Conservation (phyloP, 768 basidiomycete species). For the Erythrobasidium yunnanense region DNA sequence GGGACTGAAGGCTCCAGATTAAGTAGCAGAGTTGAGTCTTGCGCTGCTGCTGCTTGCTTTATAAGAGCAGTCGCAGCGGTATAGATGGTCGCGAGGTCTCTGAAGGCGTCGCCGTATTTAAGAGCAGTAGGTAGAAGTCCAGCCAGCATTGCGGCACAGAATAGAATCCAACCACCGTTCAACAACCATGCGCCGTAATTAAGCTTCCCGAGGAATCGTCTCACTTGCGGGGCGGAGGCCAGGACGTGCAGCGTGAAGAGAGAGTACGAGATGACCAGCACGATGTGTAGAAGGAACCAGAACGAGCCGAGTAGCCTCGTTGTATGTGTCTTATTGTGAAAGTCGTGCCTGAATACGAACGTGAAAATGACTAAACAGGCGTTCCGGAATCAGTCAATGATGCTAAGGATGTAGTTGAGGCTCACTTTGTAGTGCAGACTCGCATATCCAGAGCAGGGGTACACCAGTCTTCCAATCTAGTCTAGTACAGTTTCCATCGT, state of each 20-base stretch:
- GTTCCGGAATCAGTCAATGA: not conserved
- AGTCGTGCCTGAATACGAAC: not conserved
- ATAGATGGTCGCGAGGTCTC: not conserved
- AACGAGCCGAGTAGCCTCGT: not conserved
- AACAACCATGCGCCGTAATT: not conserved
- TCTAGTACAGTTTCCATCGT: constrained; percentile 11
- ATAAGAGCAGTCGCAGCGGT: not conserved
- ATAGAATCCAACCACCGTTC: not conserved
- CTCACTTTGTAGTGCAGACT: not conserved
- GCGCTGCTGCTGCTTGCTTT: not conserved
- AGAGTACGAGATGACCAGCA: not conserved
- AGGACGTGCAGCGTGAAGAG: not conserved
- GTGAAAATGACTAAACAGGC: not conserved
- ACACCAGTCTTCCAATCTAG: not conserved
- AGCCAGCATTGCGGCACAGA: not conserved
- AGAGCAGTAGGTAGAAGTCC: not conserved
- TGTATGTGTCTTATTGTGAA: not conserved
- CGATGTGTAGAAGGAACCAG: not conserved
- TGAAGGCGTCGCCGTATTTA: not conserved
- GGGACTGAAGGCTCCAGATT: not conserved
- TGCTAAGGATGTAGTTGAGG: not conserved
- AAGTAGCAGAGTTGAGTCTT: not conserved
- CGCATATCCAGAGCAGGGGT: not conserved
- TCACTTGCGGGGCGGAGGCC: not conserved
- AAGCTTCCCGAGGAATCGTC: not conserved